Evolutionary conservation across 495 filamentous ascomycete species (phyloP).

Genomic region (Daldinia bambusicola): DNA sequence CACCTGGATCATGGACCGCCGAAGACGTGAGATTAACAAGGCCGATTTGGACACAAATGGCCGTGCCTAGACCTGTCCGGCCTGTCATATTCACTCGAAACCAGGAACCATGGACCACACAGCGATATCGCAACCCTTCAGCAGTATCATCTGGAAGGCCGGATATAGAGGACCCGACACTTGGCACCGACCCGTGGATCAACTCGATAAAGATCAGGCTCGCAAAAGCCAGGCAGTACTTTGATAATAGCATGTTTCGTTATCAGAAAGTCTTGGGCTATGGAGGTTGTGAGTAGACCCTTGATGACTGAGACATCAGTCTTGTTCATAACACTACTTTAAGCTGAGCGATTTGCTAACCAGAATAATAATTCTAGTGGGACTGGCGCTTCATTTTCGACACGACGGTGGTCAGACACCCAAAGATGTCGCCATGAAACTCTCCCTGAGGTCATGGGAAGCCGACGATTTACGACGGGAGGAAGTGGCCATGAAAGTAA

Average conservation of each 20-base stretch:
- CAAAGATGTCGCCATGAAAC: slow-evolving; percentile 22
- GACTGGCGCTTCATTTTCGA: slow-evolving; percentile 29
- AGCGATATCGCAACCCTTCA: background rate
- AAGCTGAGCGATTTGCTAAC: slow-evolving; percentile 13
- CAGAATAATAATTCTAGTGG: slow-evolving; percentile 8
- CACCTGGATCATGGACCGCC: no score
- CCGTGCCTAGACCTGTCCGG: background rate
- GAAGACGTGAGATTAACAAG: background rate
- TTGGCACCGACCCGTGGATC: background rate
- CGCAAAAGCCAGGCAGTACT: background rate
- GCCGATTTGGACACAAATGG: background rate
- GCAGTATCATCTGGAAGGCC: background rate
- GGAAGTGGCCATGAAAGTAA: slow-evolving; percentile 8
- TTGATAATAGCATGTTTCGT: background rate
- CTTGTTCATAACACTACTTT: background rate
- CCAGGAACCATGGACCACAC: background rate
- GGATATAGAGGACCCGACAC: background rate
- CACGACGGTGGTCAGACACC: background rate
- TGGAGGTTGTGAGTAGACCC: slow-evolving; percentile 29
- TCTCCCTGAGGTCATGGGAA: slow-evolving; percentile 6
- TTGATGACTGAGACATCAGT: background rate
- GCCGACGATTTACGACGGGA: slow-evolving; percentile 14
- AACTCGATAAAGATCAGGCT: background rate
- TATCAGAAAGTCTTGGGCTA: slow-evolving; percentile 23
- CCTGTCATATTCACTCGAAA: background rate